A percentile compares a stretch with the other conserved stretches of the same genome.
These are phyloP conservation scores for Epichloe festucae DNA, from an alignment of 2,329 filamentous ascomycete genomes.

Conservation along the genomic window DNA sequence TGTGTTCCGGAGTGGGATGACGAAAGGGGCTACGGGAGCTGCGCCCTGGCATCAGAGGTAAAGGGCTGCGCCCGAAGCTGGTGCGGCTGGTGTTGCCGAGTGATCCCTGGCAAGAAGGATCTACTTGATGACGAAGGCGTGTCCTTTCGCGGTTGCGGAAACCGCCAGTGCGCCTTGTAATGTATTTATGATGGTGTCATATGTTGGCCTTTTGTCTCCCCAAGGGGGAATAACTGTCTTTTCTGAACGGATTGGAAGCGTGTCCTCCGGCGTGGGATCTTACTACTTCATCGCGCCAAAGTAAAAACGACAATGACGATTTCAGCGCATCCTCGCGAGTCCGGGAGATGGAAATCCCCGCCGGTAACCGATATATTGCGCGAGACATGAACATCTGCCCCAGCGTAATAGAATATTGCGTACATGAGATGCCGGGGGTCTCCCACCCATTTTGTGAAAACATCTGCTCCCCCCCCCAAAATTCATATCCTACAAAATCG, in stretches of 20 bases:
- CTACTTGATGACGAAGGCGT: slow-evolving; percentile 10
- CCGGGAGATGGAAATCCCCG: not conserved
- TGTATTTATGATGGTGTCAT: not conserved
- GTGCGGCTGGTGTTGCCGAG: slow-evolving; percentile 84
- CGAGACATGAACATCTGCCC: not conserved
- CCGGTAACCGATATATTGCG: not conserved
- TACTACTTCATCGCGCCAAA: not conserved
- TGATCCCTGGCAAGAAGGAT: slow-evolving; percentile 49
- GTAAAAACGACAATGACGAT: not conserved
- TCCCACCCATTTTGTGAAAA: not conserved
- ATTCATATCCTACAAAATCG: slow-evolving; percentile 2
- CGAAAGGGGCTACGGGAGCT: slow-evolving; percentile 47
- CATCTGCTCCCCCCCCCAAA: not conserved
- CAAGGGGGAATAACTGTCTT: not conserved
- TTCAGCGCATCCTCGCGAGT: not conserved
- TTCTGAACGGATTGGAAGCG: not conserved
- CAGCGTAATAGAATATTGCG: not conserved
- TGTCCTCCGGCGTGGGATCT: not conserved
- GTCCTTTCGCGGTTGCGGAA: slow-evolving; percentile 9
- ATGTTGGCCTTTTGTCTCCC: not conserved
- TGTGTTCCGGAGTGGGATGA: slow-evolving; percentile 80
- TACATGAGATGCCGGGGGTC: slow-evolving; percentile 1
- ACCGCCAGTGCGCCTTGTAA: slow-evolving; percentile 3
- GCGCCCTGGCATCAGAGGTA: slow-evolving; percentile 58
- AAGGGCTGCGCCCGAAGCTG: slow-evolving; percentile 59